Evolutionary conservation across 768 basidiomycete genomes (phyloP), one percentile per base, ranked within the genome.

Genomic region (Epithele typhae): DNA sequence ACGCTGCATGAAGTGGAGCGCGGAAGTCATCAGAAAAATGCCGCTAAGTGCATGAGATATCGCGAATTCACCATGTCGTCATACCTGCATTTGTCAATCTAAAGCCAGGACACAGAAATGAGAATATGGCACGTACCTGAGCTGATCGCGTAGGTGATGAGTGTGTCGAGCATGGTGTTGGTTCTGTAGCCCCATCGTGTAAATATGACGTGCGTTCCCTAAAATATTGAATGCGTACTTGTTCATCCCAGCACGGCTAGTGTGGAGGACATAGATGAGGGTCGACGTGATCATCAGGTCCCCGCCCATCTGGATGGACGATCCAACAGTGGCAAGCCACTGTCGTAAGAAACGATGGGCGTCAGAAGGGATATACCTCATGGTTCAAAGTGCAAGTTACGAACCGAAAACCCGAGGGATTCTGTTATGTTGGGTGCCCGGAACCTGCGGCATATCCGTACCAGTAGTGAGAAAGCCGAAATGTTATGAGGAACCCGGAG

Each of bases 341-440:
- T 46, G 24, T 22, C 14, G 25, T n/a, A n/a, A n/a, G n/a, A n/a
- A 23, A 45, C 15, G 27, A 35, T 9, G 15, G 10, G 43, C 5
- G 4, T n/a, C 2, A 10, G 12, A 17, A 10, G 43, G 18, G 27
- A n/a, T 15, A 25, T 6, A n/a, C 5, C 4, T n/a, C n/a, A n/a
- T n/a, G n/a, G n/a, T n/a, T n/a, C 5, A 19, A 12, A 23, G 2
- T 17, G 12, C 10, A 40, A 23, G 4, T 5, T 5, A 21, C 45
- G 45, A n/a, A 46, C 45, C 9, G 45, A 46, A 24, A 40, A 40
- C 14, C 22, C 15, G n/a, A 46, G 45, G n/a, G 21, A 46, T 14
- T 40, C 37, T 14, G 27, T 4, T 17, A 43, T 9, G 22, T 12
- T 35, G 0, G 8, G 0, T 4, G 42, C 12, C 5, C 18, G n/a